Base-by-base conservation (phyloP, 768 basidiomycete species). In the Vararia minispora region DNA sequence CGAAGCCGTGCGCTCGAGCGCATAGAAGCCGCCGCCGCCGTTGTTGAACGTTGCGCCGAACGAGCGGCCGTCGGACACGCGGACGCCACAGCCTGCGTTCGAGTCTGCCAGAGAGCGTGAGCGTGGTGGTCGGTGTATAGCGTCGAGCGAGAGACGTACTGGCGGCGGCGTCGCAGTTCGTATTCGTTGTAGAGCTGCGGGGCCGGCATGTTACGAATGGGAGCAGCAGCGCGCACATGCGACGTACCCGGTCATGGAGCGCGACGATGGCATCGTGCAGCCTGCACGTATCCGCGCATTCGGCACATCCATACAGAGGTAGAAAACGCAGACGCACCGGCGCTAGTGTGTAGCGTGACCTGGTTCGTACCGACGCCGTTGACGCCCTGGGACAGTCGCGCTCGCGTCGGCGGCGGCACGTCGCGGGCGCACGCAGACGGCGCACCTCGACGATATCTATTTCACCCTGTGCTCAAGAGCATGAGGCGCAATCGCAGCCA, bases 11-110 rank as follows among this genome's bases (percentile, higher is more conserved):
- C 78, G 66, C 51, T 80, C 76, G 49, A 79, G 60, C 0, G 77
- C 79, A 26, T 53, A 78, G 72, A 71, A 79, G 44, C 78, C 78
- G 16, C 78, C 79, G 5, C 77, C 76, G 28, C 63, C 62, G 28
- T 37, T 43, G 50, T 82, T 80, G 58, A 82, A 74, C 2, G 51
- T 50, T 2, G 75, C 68, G 1, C 78, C 79, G 48, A 65, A 79
- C 49, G 68, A 75, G 43, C 63, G 55, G 1, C 57, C 52, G 6
- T 60, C 49, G 22, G 46, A 43, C 10, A 50, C 45, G 7, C 57
- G 51, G 13, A 79, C 76, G 9, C 72, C 71, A 47, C 78, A 80
- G 0, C 76, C 77, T 1, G 63, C 54, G 42, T 79, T 79, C 32
- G 62, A 59, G 20, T 61, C n/a, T n/a, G n/a, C n/a, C n/a, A n/a